These are phyloP conservation scores for Aspergillus mulundensis DNA, from an alignment of 495 filamentous ascomycete genomes.

Conservation along the genomic window DNA sequence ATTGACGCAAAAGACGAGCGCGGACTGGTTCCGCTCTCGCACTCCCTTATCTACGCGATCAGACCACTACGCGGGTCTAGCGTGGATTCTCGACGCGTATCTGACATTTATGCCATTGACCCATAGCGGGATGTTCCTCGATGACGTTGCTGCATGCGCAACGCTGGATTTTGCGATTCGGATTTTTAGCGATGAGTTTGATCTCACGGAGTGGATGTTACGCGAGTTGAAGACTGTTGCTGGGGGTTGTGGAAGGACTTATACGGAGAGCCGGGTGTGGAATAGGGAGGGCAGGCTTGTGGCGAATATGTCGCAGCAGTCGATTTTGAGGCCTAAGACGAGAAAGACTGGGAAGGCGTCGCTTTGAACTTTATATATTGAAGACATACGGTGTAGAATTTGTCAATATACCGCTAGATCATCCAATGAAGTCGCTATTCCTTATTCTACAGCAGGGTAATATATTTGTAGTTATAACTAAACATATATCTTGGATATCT, in stretches of 20 bases:
- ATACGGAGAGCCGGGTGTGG: slow-evolving; percentile 11
- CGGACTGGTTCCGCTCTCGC: slow-evolving; percentile 10
- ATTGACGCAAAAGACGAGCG: not conserved
- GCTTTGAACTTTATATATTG: not conserved
- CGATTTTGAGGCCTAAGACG: slow-evolving; percentile 8
- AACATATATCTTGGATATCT: too few species aligned
- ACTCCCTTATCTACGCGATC: not conserved
- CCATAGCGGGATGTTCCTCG: slow-evolving; percentile 10
- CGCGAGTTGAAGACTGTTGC: not conserved
- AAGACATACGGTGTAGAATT: too few species aligned
- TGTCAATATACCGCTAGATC: too few species aligned
- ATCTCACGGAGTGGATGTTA: slow-evolving; percentile 2
- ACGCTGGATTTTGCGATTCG: slow-evolving; percentile 12
- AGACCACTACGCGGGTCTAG: slow-evolving; percentile 7
- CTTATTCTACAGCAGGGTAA: too few species aligned
- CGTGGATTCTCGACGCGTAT: slow-evolving; percentile 3
- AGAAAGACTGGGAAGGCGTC: not conserved
- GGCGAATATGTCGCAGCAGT: slow-evolving; percentile 13
- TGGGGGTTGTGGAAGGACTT: slow-evolving; percentile 2
- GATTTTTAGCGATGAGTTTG: not conserved
- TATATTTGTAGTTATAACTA: too few species aligned
- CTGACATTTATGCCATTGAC: slow-evolving; percentile 4
- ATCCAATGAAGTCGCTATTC: too few species aligned
- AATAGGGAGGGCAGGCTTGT: slow-evolving; percentile 1
- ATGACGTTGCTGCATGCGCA: slow-evolving; percentile 5